Conservation (phyloP, 495 filamentous ascomycete species). For the Penicillium cataractarum region DNA sequence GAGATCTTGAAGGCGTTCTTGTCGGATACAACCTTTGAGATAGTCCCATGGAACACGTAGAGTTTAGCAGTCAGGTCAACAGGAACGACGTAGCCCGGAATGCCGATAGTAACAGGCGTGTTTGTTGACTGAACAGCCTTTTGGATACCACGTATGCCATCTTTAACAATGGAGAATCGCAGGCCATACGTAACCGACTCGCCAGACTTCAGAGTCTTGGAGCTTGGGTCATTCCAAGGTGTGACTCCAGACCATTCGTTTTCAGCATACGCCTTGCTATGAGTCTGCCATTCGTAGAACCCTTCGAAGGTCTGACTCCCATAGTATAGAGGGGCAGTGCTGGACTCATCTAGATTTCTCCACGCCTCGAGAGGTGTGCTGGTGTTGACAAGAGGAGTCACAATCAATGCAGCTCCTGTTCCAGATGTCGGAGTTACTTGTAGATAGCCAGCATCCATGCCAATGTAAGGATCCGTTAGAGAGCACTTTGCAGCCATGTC, state of each 20-base stretch:
- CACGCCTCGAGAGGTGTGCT: slow-evolving; percentile 52
- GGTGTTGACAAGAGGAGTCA: slow-evolving; percentile 48
- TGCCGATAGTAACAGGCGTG: slow-evolving; percentile 46
- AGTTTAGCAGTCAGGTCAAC: slow-evolving; percentile 43
- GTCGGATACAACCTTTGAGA: slow-evolving; percentile 17
- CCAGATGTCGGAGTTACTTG: slow-evolving; percentile 48
- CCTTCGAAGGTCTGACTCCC: slow-evolving; percentile 56
- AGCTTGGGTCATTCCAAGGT: slow-evolving; percentile 54
- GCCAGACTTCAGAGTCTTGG: slow-evolving; percentile 40
- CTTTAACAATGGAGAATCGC: slow-evolving; percentile 46
- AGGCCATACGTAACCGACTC: slow-evolving; percentile 46
- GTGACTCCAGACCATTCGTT: slow-evolving; percentile 47
- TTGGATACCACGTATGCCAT: slow-evolving; percentile 44
- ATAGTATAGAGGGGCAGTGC: slow-evolving; percentile 38
- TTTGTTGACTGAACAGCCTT: slow-evolving; percentile 38
- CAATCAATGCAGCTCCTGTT: slow-evolving; percentile 47
- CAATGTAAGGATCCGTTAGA: slow-evolving; percentile 54
- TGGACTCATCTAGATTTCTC: slow-evolving; percentile 43
- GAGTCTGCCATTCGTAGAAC: slow-evolving; percentile 55
- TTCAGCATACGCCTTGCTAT: slow-evolving; percentile 51
- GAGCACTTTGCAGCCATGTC: slow-evolving; percentile 47
- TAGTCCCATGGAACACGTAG: slow-evolving; percentile 33
- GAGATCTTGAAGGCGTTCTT: slow-evolving; percentile 30
- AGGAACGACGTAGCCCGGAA: slow-evolving; percentile 54
- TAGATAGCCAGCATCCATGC: slow-evolving; percentile 54